A percentile compares a stretch with the other conserved stretches of the same genome.
phyloP scores from a whole-genome alignment of 106 monocot species.

The Acanthochlamys bracteata region DNA sequence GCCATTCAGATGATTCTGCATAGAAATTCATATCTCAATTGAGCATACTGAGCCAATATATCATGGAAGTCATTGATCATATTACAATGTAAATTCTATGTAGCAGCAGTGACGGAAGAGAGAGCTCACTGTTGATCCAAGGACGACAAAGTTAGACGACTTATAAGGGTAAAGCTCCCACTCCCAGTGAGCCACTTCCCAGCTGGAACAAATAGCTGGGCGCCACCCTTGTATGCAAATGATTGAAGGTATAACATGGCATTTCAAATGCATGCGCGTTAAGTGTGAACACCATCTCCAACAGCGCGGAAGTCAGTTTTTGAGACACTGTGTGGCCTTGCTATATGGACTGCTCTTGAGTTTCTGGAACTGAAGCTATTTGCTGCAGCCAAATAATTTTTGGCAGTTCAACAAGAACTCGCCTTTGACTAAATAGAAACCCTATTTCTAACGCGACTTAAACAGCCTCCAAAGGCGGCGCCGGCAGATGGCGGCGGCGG shows the following conservation, averaged over 20 bases:
- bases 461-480: too few relatives aligned
- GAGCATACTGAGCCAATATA: not conserved
- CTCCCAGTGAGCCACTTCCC: constrained; percentile 57
- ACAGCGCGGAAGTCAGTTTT: constrained; percentile 53
- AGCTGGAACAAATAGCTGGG: constrained; percentile 47
- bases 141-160: constrained; percentile 50
- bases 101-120: not conserved
- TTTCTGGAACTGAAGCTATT: constrained; percentile 19
- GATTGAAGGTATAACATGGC: constrained; percentile 49
- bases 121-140: constrained; percentile 41
- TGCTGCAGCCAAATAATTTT: constrained; percentile 3
- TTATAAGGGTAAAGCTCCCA: constrained; percentile 47
- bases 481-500: too few relatives aligned
- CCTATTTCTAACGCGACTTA: too few relatives aligned
- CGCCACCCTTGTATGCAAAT: constrained; percentile 46
- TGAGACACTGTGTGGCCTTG: constrained; percentile 38
- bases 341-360: constrained; percentile 2
- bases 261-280: constrained; percentile 53
- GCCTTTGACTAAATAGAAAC: too few relatives aligned
- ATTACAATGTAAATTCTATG: not conserved
- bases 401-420: not conserved
- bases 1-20: constrained; percentile 75
- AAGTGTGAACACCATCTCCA: constrained; percentile 47
- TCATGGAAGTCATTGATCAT: not conserved
- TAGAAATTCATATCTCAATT: not conserved